Conservation (phyloP, 2,329 filamentous ascomycete species). For the Colletotrichum spinosum region DNA sequence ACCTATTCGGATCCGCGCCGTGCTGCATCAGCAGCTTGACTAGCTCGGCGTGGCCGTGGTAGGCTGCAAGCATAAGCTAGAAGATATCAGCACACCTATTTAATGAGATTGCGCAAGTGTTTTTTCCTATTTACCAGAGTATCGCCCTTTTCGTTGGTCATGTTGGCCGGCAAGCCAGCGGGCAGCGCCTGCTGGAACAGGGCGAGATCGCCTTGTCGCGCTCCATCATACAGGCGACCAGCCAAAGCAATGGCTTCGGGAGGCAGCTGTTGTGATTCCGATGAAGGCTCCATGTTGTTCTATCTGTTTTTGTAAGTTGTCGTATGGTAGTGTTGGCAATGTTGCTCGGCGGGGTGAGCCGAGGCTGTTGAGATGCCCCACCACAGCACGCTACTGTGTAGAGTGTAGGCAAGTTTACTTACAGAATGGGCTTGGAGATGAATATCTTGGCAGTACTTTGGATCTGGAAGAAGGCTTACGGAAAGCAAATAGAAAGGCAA, state of each 20-base stretch:
- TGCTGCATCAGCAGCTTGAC: conserved; percentile 70
- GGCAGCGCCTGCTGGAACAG: conserved; percentile 72
- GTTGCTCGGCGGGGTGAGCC: background rate
- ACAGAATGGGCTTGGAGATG: no score
- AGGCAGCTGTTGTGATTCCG: conserved; percentile 53
- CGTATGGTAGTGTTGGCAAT: no score
- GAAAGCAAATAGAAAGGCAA: no score
- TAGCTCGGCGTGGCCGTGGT: conserved; percentile 73
- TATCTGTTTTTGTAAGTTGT: background rate
- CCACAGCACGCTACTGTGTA: no score
- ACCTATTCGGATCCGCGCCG: conserved; percentile 73
- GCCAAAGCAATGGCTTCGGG: conserved; percentile 76
- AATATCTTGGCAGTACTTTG: no score
- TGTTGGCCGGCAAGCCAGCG: conserved; percentile 74
- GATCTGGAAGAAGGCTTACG: no score
- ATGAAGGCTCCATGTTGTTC: conserved; percentile 17
- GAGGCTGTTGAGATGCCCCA: background rate
- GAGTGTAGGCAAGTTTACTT: no score
- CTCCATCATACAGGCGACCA: conserved; percentile 74
- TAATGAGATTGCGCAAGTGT: no score
- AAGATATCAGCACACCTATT: no score
- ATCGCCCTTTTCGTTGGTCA: conserved; percentile 80
- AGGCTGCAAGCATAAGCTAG: conserved; percentile 78
- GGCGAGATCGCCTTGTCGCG: conserved; percentile 67
- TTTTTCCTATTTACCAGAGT: conserved; percentile 63